These are phyloP conservation scores for Perkinsus olseni DNA, from an alignment of 169 alveolate genomes.

Conservation along the genomic window DNA sequence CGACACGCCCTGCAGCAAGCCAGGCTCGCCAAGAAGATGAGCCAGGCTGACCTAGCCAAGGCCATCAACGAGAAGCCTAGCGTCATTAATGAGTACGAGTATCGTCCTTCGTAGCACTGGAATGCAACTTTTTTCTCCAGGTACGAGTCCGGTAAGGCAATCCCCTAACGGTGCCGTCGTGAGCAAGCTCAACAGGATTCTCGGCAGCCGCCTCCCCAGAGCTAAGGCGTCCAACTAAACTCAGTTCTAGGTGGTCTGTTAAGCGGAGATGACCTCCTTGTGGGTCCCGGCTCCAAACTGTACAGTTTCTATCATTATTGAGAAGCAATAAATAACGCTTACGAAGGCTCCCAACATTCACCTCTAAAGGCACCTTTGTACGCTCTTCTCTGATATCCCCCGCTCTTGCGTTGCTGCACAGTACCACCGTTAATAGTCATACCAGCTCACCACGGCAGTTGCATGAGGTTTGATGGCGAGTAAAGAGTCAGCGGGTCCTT, in stretches of 20 bases:
- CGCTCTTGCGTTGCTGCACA: background rate
- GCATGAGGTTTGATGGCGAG: background rate
- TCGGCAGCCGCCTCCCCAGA: background rate
- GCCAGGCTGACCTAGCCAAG: background rate
- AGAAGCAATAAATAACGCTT: background rate
- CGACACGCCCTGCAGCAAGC: background rate
- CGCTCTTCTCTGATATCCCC: background rate
- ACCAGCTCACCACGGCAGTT: background rate
- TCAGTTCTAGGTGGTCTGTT: background rate
- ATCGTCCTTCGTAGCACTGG: background rate
- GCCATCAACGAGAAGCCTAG: background rate
- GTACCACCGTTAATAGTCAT: background rate
- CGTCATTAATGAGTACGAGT: background rate
- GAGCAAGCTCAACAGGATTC: background rate
- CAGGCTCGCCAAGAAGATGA: background rate
- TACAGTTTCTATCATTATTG: background rate
- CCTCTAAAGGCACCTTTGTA: background rate
- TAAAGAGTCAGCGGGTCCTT: background rate
- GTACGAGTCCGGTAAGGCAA: background rate
- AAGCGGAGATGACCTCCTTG: background rate
- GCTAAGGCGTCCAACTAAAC: background rate
- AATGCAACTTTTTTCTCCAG: background rate
- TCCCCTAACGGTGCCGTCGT: background rate
- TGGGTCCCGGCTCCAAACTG: background rate
- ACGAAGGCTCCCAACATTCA: background rate